Base-by-base conservation (phyloP, 495 filamentous ascomycete genomes). In the Aspergillus sclerotioniger region DNA sequence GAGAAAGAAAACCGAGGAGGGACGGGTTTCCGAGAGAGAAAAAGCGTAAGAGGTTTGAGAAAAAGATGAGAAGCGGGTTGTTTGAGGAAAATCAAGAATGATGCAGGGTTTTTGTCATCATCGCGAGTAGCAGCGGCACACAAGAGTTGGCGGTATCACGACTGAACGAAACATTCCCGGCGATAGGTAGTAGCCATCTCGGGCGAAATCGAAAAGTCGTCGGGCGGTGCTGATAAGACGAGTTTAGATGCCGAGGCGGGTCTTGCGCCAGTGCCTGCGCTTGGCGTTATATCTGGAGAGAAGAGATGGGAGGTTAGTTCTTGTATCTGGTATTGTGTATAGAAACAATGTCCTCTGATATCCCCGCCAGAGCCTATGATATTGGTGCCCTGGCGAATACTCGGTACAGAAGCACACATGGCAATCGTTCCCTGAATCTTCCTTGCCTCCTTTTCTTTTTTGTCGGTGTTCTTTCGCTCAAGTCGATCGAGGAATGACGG, bases 221-320 rank as follows among this genome's bases (percentile, higher is more conserved):
- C 31, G 12, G 47, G 16, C 5, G 8, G 44, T 17, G 17, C 25
- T 46, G 47, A 50, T 32, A 41, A 25, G 25, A 55, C 62, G 56
- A 59, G 57, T 85, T 83, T 90, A 98, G 79, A 98, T 92, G 66
- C 93, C 93, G 82, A 98, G 90, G 69, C 94, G 89, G 74, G 94
- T 98, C 91, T 98, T 97, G 82, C 94, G 90, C 94, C 94, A 98
- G 81, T 98, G 94, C 77, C 94, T 88, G 73, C 94, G 85, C 88
- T 98, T 98, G 67, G 94, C 94, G 84, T 98, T 98, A 86, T 98
- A 98, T 82, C 94, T 98, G 72, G 66, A 57, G 10, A 39, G 10
- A 25, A 32, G 15, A 41, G 45, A 20, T 15, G 37, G 47, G 52
- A 53, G 37, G 61, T 71, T 58, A 71, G 66, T 48, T 53, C 58